Base-by-base conservation (phyloP, 192 early-diverging fungal genomes). In the Linnemannia schmuckeri region DNA sequence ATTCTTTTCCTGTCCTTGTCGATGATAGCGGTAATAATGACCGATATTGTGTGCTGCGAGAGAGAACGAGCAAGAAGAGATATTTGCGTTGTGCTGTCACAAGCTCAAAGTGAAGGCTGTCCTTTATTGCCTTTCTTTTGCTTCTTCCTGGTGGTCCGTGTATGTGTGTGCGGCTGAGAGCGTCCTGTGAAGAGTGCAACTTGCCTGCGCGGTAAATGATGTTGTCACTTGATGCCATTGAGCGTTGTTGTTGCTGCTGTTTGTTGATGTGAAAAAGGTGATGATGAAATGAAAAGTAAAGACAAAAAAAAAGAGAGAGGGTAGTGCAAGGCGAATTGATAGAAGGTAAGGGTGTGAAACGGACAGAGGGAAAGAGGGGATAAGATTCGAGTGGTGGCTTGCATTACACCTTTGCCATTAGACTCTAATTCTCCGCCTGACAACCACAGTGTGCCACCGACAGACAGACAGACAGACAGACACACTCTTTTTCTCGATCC, bases 151-250 rank as follows among this genome's bases (percentile, higher is more conserved):
- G 61, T 66, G 6, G 12, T 12, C 27, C 27, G 27, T 24, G n/a
- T 57, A 2, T 18, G 55, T 57, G 8, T 57, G 55, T 57, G 7
- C 13, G 30, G 13, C 27, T 3, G 30, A 66, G 61, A 9, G 30
- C 15, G 3, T 66, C n/a, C 61, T 66, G 27, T 15, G 61, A 66
- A 24, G 30, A 3, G 30, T 12, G 30, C 10, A 33, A 76, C 76
- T 78, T 87, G 76, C 85, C 85, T 87, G 85, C 85, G 66, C 85
- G 61, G 66, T 81, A 87, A 49, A 87, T 87, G 78, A 87, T 87
- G 70, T 87, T 81, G 27, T 87, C 76, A 61, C 79, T 81, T n/a
- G 85, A 81, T 38, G 85, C 76, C 85, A 87, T 87, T 46, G 38
- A 57, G 40, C 10, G n/a, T 33, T 27, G 40, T 33, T 35, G 38